Evolutionary conservation across 345 rosid genomes (phyloP).

Genomic region (Bruguiera sexangula): DNA sequence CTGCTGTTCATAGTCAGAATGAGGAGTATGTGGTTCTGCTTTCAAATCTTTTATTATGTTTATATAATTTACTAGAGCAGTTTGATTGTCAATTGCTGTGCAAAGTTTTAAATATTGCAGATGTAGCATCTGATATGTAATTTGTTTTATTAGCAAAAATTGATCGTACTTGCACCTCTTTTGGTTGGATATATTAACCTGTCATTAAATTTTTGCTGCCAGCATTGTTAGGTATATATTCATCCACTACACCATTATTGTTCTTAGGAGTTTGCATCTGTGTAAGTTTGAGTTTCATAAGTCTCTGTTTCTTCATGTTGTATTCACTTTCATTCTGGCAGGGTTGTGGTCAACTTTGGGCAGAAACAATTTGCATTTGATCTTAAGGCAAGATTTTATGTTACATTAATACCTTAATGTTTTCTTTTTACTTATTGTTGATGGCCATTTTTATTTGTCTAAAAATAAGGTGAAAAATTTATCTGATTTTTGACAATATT

Average conservation of each 20-base stretch:
- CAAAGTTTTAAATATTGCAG: constrained; percentile 1
- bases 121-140: not conserved
- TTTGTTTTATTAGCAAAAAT: not conserved
- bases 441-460: not conserved
- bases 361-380: constrained; percentile 70
- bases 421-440: not conserved
- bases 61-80: not conserved
- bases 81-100: constrained; percentile 3
- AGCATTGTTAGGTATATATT: not conserved
- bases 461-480: not conserved
- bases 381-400: constrained; percentile 54
- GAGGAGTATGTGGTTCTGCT: constrained; percentile 70
- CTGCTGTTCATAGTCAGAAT: constrained; percentile 92
- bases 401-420: not conserved
- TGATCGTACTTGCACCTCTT: not conserved
- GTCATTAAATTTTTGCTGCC: not conserved
- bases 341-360: constrained; percentile 94
- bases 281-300: not conserved
- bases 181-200: not conserved
- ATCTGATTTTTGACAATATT: not conserved
- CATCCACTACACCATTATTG: not conserved
- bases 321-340: constrained; percentile 35
- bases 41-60: constrained; percentile 5
- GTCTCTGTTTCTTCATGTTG: not conserved
- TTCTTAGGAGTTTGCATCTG: not conserved